Conservation (phyloP, 2,329 filamentous ascomycete species). For the Colletotrichum spaethianum region DNA sequence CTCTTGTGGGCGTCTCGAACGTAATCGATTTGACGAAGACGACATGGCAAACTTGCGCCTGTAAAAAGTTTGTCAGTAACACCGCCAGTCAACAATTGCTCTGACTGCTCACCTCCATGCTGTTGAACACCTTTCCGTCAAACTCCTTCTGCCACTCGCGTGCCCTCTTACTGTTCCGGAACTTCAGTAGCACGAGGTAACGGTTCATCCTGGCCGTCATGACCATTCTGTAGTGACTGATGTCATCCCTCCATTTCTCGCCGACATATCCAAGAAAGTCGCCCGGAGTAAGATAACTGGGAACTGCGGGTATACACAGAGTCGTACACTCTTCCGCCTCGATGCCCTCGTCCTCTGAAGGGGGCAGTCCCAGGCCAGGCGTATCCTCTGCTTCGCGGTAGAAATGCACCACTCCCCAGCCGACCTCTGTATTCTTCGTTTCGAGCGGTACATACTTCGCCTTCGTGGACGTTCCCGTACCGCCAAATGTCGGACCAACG, state of each 20-base stretch:
- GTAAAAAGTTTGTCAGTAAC: conserved; percentile 45
- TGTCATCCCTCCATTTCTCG: conserved; percentile 85
- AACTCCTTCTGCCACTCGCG: conserved; percentile 87
- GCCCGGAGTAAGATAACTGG: conserved; percentile 91
- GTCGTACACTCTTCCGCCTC: conserved; percentile 82
- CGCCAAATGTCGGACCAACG: conserved; percentile 68
- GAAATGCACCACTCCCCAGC: conserved; percentile 94
- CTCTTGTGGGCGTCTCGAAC: conserved; percentile 75
- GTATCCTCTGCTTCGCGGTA: conserved; percentile 89
- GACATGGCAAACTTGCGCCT: conserved; percentile 93
- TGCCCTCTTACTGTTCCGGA: conserved; percentile 81
- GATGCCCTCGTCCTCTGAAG: conserved; percentile 47
- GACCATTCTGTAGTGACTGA: conserved; percentile 95
- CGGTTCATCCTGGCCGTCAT: conserved; percentile 90
- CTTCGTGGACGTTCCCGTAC: conserved; percentile 83
- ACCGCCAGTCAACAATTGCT: background rate
- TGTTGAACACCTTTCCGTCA: conserved; percentile 94
- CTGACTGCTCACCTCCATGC: conserved; percentile 78
- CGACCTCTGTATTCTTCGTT: conserved; percentile 81
- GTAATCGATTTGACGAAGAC: conserved; percentile 95
- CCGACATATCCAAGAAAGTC: conserved; percentile 95
- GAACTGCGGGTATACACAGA: conserved; percentile 93
- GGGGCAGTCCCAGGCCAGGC: conserved; percentile 61
- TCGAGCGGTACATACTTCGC: conserved; percentile 82
- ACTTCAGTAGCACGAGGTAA: conserved; percentile 97